Evolutionary conservation across 1,284 basidiomycete species (phyloP).

Genomic region (Stygiomarasmius scandens): DNA sequence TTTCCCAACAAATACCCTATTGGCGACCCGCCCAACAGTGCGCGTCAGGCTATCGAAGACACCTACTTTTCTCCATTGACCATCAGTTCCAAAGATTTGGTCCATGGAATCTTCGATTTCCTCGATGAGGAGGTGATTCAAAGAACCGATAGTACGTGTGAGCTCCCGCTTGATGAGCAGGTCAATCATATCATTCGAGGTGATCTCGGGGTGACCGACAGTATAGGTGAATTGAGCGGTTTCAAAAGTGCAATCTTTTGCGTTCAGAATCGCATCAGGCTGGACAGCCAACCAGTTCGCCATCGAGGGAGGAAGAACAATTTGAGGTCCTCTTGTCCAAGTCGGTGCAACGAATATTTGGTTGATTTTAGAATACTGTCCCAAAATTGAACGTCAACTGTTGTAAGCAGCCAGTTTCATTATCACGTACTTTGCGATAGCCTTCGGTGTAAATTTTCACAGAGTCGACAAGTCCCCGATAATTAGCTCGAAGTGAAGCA

Average conservation of each 20-base stretch:
- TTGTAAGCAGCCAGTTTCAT: not conserved
- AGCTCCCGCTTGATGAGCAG: slow-evolving; percentile 22
- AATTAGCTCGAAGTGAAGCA: slow-evolving; percentile 15
- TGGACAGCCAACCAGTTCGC: slow-evolving; percentile 16
- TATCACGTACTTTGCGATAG: slow-evolving; percentile 16
- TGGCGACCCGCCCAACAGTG: slow-evolving; percentile 17
- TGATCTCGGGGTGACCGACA: slow-evolving; percentile 21
- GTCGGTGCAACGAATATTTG: slow-evolving; percentile 19
- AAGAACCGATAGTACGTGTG: slow-evolving; percentile 16
- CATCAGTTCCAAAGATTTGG: slow-evolving; percentile 13
- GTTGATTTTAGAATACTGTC: slow-evolving; percentile 16
- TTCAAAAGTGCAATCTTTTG: slow-evolving; percentile 22
- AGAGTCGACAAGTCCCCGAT: slow-evolving; percentile 17
- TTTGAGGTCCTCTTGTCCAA: slow-evolving; percentile 22
- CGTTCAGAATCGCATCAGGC: slow-evolving; percentile 19
- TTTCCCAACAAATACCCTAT: slow-evolving; percentile 21
- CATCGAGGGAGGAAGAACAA: slow-evolving; percentile 18
- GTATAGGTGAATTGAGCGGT: slow-evolving; percentile 21
- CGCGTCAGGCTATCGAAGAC: slow-evolving; percentile 16
- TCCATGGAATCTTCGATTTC: slow-evolving; percentile 18
- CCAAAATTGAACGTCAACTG: too few species aligned
- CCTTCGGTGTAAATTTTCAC: slow-evolving; percentile 16
- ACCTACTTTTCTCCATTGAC: slow-evolving; percentile 16
- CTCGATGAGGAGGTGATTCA: slow-evolving; percentile 17
- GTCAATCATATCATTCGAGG: slow-evolving; percentile 21